Evolutionary conservation across 2,329 filamentous ascomycete species (phyloP).

Genomic region (Sporothrix pallida): DNA sequence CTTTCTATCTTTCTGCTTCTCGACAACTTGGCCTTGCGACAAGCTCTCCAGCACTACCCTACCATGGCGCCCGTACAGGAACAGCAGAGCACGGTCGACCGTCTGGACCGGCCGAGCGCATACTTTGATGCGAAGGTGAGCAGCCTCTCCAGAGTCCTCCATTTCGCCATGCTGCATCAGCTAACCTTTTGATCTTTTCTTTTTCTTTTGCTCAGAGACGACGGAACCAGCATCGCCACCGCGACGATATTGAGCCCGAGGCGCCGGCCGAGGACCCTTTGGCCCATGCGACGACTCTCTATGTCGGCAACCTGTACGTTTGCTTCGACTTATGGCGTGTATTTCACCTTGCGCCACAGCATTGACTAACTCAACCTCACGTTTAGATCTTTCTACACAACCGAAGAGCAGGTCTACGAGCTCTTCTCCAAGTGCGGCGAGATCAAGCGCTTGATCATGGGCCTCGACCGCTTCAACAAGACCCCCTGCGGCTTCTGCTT

Average conservation of each 20-base stretch:
- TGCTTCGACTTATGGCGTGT: not conserved
- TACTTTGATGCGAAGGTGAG: constrained; percentile 85
- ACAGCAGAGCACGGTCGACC: constrained; percentile 76
- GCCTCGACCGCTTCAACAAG: constrained; percentile 94
- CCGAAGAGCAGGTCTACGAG: constrained; percentile 98
- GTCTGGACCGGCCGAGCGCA: constrained; percentile 91
- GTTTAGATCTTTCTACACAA: constrained; percentile 89
- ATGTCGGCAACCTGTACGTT: constrained; percentile 90
- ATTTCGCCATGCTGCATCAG: not conserved
- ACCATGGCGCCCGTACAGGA: constrained; percentile 33
- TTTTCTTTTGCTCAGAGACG: constrained; percentile 57
- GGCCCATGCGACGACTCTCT: constrained; percentile 88
- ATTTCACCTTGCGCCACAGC: not conserved
- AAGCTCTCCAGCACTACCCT: constrained; percentile 22
- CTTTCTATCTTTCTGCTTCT: not conserved
- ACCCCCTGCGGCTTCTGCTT: constrained; percentile 99
- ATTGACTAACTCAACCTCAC: not conserved
- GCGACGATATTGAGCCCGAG: constrained; percentile 64
- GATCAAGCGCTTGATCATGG: constrained; percentile 98
- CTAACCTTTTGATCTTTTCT: not conserved
- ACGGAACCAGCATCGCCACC: constrained; percentile 62
- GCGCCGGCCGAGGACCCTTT: constrained; percentile 77
- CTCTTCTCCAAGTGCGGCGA: constrained; percentile 95
- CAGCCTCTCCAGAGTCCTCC: constrained; percentile 22
- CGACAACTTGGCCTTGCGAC: constrained; percentile 24